A percentile compares a stretch with the other conserved stretches of the same genome.
These are phyloP conservation scores for Quercus variabilis DNA, from an alignment of 306 rosid genomes.

Conservation along the genomic window DNA sequence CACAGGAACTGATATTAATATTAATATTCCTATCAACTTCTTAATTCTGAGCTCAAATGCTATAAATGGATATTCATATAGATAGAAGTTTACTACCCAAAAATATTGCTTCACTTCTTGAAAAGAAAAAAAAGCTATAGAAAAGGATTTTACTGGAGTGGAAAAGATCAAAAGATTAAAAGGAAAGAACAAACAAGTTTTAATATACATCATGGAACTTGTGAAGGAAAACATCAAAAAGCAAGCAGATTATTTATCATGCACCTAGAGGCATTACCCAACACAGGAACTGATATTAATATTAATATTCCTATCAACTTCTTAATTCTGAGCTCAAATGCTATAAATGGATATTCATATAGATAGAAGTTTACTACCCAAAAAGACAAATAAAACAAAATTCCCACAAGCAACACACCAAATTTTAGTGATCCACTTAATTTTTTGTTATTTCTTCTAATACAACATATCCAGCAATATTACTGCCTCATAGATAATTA, in stretches of 20 bases:
- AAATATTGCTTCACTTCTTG: not conserved
- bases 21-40: not conserved
- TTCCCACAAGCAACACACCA: not conserved
- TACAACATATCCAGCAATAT: conserved; percentile 33
- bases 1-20: not conserved
- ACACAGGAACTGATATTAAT: not conserved
- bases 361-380: not conserved
- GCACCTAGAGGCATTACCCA: not conserved
- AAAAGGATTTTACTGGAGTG: not conserved
- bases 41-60: not conserved
- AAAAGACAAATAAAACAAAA: not conserved
- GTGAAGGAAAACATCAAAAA: not conserved
- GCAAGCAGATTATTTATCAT: not conserved
- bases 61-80: not conserved
- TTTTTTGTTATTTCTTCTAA: conserved; percentile 14
- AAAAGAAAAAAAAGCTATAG: not conserved
- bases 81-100: not conserved
- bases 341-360: not conserved
- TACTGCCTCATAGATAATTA: conserved; percentile 31
- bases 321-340: not conserved
- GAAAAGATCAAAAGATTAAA: not conserved
- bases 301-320: not conserved
- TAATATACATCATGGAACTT: not conserved
- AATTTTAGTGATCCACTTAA: conserved; percentile 10
- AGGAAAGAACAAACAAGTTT: not conserved